These are phyloP conservation scores for Anacardium occidentale DNA, from an alignment of 345 rosid genomes.

Conservation along the genomic window DNA sequence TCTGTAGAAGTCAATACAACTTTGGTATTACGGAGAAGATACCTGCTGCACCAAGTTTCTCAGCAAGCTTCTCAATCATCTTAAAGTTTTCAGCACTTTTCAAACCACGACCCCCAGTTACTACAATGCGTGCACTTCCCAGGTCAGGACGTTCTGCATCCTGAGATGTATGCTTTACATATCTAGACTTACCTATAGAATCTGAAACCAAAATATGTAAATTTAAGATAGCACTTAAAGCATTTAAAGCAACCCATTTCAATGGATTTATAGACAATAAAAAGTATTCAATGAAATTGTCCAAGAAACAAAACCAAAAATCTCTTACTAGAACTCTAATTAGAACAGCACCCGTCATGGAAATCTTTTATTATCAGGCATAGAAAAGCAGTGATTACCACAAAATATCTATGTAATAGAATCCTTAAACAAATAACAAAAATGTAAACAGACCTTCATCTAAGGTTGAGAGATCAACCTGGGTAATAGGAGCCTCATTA, in stretches of 20 bases:
- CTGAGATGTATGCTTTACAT: slow-evolving; percentile 61
- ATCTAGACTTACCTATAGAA: slow-evolving; percentile 62
- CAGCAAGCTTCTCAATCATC: slow-evolving; percentile 94
- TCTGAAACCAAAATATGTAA: slow-evolving; percentile 39
- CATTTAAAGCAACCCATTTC: background rate
- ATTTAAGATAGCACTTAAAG: background rate
- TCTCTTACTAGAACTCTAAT: background rate
- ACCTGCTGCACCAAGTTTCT: slow-evolving; percentile 98
- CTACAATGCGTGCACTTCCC: slow-evolving; percentile 81
- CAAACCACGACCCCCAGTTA: slow-evolving; percentile 90
- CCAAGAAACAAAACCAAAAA: background rate
- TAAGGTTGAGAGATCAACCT: slow-evolving; percentile 87
- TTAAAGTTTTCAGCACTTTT: slow-evolving; percentile 91
- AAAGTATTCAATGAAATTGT: background rate
- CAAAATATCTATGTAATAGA: background rate
- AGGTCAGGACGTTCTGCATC: slow-evolving; percentile 95
- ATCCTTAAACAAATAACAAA: background rate
- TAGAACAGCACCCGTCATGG: background rate
- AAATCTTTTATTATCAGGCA: background rate
- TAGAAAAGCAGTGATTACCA: slow-evolving; percentile 9
- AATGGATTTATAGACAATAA: background rate
- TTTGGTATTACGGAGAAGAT: background rate
- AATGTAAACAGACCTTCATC: slow-evolving; percentile 63
- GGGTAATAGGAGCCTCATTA: slow-evolving; percentile 65
- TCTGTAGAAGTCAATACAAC: background rate